Evolutionary conservation across 2,329 filamentous ascomycete genomes (phyloP), one percentile per base, ranked within the genome.

Genomic region (Colletotrichum zoysiae): DNA sequence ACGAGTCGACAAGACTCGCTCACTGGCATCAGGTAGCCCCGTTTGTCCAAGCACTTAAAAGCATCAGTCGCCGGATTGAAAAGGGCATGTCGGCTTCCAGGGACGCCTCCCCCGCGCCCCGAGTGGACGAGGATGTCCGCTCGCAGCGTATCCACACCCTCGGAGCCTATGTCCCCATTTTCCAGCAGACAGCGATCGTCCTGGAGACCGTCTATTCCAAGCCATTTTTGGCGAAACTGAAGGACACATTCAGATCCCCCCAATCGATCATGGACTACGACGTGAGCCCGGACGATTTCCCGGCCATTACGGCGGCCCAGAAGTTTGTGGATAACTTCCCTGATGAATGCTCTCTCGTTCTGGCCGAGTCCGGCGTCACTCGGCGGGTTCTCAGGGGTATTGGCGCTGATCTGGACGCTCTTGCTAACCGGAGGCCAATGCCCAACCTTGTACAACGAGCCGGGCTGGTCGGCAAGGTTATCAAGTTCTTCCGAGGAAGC

Each of bases 151-250:
- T 66, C 11, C 40, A 60, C 9, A 16, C 50, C 40, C 26, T 71
- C 40, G 48, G 61, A 9, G 42, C 51, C 18, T 58, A 66, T 40
- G 18, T 55, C 26, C 7, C 33, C 16, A 35, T 44, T 20, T 64
- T 72, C 35, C 70, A 55, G 33, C 65, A 66, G 30, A 65, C 72
- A 40, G 65, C 60, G 18, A 38, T 33, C 14, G 65, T 69, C 5
- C 40, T 74, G n/a, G 72, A 74, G 51, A 63, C 33, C 33, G 46
- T 74, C 18, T 74, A 74, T 53, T 74, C 72, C 8, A 42, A 66
- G 18, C 55, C 67, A 5, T 70, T 73, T 18, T 42, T 73, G n/a
- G 35, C 44, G 11, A 55, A 56, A 20, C 18, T 73, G 56, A 73
- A 61, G 42, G 46, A 57, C 38, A 59, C 48, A 6, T 73, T 50